Base-by-base conservation (phyloP, 345 rosid genomes). In the Nasturtium officinale region DNA sequence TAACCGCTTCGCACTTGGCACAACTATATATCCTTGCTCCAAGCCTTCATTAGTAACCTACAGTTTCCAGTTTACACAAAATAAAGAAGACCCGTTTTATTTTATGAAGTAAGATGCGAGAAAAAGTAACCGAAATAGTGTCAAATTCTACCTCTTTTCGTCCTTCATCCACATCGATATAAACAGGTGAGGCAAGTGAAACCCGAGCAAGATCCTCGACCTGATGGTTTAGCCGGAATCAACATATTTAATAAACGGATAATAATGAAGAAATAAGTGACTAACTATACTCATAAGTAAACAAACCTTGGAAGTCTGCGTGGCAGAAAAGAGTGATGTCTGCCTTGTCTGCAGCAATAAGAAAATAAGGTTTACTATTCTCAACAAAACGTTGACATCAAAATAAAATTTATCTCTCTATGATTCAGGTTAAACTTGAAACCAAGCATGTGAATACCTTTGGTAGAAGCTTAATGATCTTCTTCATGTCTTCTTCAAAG, bases 21-120 rank as follows among this genome's bases (percentile, higher is more conserved):
- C 86, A n/a, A 96, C 84, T 74, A 97, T 89, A 45, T 92, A 96
- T 32, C 97, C 99, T 85, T 90, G 98, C 82, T 89, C 92, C 81
- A 96, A 71, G 10, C 98, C 97, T 82, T 96, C 98, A 60, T 90
- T 96, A 15, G 99, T 96, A 52, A 90, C 99, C 99, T 95, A 83
- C 65, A 82, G 33, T 25, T 69, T 32, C 29, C 47, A 57, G 26
- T 37, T 71, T 53, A 76, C 45, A 60, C 60, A 56, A 51, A 43
- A 70, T 46, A 50, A 16, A 20, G 30, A 42, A 21, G n/a, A 33
- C 9, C 0, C 7, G 11, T 45, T 11, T 10, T 6, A 12, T 16
- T 9, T 23, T 18, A 30, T 9, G 20, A 29, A 40, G 21, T 35
- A 13, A 33, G 32, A 5, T 21, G 4, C 5, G 17, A 38, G 16